Evolutionary conservation across 2,329 filamentous ascomycete species (phyloP).

Genomic region (Thyridium curvatum): DNA sequence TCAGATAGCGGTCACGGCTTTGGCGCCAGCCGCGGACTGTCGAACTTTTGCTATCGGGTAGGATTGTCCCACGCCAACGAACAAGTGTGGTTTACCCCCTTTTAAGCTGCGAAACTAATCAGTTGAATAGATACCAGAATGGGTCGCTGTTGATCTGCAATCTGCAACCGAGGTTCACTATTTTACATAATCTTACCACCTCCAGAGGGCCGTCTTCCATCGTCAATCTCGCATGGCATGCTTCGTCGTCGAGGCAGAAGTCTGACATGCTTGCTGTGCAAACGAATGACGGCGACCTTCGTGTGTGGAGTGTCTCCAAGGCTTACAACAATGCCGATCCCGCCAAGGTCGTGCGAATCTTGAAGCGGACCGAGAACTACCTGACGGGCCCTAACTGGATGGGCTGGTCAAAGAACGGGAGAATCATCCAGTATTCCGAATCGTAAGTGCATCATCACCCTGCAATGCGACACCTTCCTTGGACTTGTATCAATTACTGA

Average conservation of each 20-base stretch:
- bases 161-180: conserved; percentile 86
- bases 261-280: conserved; percentile 97
- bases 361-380: conserved; percentile 73
- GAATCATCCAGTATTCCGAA: conserved; percentile 87
- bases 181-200: conserved; percentile 85
- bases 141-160: conserved; percentile 87
- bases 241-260: conserved; percentile 90
- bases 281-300: conserved; percentile 82
- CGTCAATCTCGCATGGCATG: conserved; percentile 86
- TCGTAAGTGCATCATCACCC: conserved; percentile 60
- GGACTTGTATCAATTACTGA: too few species aligned
- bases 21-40: conserved; percentile 85
- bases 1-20: conserved; percentile 88
- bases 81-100: conserved; percentile 1
- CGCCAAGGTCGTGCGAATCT: conserved; percentile 81
- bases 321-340: conserved; percentile 62
- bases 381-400: conserved; percentile 85
- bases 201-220: conserved; percentile 81
- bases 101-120: background rate
- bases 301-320: conserved; percentile 96
- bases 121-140: conserved; percentile 71
- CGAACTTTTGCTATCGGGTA: conserved; percentile 95
- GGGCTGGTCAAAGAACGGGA: conserved; percentile 96
- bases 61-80: too few species aligned
- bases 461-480: too few species aligned